phyloP scores from a whole-genome alignment of 331 rosid species.

The Phaseolus coccineus region DNA sequence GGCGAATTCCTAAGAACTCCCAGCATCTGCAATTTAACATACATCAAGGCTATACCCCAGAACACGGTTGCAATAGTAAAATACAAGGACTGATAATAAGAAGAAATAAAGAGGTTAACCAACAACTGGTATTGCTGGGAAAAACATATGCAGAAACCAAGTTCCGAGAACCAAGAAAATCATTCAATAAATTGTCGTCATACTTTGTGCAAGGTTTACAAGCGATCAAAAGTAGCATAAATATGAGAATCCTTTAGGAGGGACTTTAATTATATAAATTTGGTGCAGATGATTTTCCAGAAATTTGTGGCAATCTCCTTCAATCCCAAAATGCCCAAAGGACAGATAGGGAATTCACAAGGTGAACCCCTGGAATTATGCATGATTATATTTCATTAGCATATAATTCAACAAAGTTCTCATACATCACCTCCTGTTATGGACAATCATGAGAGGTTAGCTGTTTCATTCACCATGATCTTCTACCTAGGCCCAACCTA shows the following conservation, averaged over 20 bases:
- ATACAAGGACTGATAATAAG: neutral
- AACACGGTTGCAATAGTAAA: conserved; percentile 29
- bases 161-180: neutral
- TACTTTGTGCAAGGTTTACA: neutral
- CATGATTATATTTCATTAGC: no score
- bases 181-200: conserved; percentile 2
- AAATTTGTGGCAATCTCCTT: neutral
- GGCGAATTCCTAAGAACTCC: conserved; percentile 79
- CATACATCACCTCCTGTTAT: no score
- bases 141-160: neutral
- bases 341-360: neutral
- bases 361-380: no score
- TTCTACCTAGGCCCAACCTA: no score
- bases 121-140: neutral
- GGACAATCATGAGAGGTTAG: no score
- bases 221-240: neutral
- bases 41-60: conserved; percentile 31
- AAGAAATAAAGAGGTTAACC: neutral
- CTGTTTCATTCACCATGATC: no score
- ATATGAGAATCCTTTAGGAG: neutral
- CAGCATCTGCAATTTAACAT: conserved; percentile 77
- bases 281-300: neutral
- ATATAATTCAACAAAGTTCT: no score
- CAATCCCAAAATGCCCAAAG: neutral
- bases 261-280: neutral